Base-by-base conservation (phyloP, 768 basidiomycete genomes). In the Epithele typhae region DNA sequence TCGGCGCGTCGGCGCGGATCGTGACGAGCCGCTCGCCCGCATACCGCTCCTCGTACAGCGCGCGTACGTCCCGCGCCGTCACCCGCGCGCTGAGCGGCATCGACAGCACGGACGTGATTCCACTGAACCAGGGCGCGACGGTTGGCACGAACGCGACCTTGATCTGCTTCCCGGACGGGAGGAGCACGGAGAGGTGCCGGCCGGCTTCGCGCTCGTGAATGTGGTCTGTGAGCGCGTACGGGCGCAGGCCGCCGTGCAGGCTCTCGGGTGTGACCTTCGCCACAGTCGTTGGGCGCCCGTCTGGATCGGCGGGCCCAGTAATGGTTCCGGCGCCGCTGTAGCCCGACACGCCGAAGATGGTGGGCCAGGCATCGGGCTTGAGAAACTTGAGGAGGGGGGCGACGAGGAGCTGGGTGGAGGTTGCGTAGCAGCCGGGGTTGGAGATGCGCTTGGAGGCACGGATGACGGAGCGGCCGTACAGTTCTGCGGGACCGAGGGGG, bases 141-240 rank as follows among this genome's bases (percentile, higher is more conserved):
- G 73, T 71, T 10, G 96, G 96, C 40, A 92, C 69, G 67, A 99
- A 98, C 25, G 87, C 89, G 40, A 97, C 61, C 56, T 82, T 78
- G 44, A 85, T 56, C n/a, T 41, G 41, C 18, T 32, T 23, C n/a
- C 37, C 19, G 5, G 18, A 12, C 37, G 54, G 53, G 33, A 84
- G 68, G 27, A 91, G 76, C 3, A 64, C 66, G 7, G 87, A 81
- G 41, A 99, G 81, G 65, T 96, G 96, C 55, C 72, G 71, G 3
- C 84, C 82, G 0, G 94, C 91, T 68, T 99, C 96, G 37, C 96
- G 88, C 66, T 99, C 96, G 72, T 99, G 96, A 60, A 99, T 96
- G 68, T 99, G 96, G 65, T 94, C 93, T 12, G 96, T 99, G 39
- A 99, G 70, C 0, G 91, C 60, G 68, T 99, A 99, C 6, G 94